Base-by-base conservation (phyloP, 2,329 filamentous ascomycete species). In the Sphaerulina musiva region DNA sequence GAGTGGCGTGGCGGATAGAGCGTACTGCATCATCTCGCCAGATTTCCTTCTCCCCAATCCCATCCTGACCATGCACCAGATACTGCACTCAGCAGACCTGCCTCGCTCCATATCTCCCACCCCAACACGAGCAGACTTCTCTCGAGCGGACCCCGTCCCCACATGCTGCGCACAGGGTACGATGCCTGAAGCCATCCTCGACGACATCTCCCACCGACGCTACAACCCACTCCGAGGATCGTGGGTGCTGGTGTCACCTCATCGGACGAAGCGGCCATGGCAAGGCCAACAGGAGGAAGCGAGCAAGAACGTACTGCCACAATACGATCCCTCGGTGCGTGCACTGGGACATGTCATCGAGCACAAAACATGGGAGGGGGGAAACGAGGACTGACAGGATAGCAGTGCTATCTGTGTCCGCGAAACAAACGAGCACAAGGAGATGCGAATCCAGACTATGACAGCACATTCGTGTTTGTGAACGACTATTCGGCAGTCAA, bases 401-500 rank as follows among this genome's bases (percentile, higher is more conserved):
- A 54, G 56, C 65, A 92, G 80, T 98, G 93, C 73, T 98, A 97
- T 71, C 80, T 98, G 8, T 98, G 93, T 68, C 93, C 93, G 1
- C 83, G 90, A 38, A 98, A 98, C 70, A 79, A 86, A 61, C 85
- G 93, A 53, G 93, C 93, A 3, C 84, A 89, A 64, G 93, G 93
- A 52, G 89, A 93, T 66, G 70, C 72, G 56, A 98, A 98, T 66
- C 92, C 93, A 1, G 78, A 87, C 51, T 98, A 97, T 69, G 79
- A 87, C 49, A 82, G 82, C 66, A 95, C 90, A 0, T 97, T 95
- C 69, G 86, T 92, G 39, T 98, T 98, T 67, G 87, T 97, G 62
- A 98, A 98, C 67, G 93, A 98, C 71, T 98, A 93, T 73, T 95
- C 89, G 66, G 93, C 93, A 1, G 92, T 98, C 48, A 96, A 95